A percentile compares a stretch with the other conserved stretches of the same genome.
These are phyloP conservation scores for Skeletonema costatum DNA, from an alignment of 108 stramenopile genomes.

Conservation along the genomic window DNA sequence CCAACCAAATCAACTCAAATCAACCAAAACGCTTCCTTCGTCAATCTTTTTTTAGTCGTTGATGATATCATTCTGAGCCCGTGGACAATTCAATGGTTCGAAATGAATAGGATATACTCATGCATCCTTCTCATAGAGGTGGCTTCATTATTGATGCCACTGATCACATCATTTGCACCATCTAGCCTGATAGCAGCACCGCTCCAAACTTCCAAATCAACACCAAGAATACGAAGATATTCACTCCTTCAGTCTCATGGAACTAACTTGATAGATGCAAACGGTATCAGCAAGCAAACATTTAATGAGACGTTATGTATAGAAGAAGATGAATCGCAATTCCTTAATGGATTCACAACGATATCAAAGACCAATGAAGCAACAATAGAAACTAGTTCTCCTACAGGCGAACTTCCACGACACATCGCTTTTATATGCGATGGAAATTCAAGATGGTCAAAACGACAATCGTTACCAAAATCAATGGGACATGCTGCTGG, in stretches of 20 bases:
- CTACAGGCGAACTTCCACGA: constrained; percentile 27
- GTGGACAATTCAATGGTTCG: too few relatives aligned
- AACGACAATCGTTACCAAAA: constrained; percentile 36
- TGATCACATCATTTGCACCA: neutral
- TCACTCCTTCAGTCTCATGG: neutral
- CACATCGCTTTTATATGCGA: constrained; percentile 85
- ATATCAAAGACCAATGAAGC: neutral
- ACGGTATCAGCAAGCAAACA: neutral
- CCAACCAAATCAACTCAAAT: neutral
- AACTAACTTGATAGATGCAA: neutral
- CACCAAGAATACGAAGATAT: too few relatives aligned
- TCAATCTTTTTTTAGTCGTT: too few relatives aligned
- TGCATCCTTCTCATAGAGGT: neutral
- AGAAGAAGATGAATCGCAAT: neutral
- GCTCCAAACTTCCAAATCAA: too few relatives aligned
- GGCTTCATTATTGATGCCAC: neutral
- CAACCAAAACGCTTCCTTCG: too few relatives aligned
- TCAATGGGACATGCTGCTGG: constrained; percentile 61
- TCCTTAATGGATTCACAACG: neutral
- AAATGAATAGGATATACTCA: neutral
- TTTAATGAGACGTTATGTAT: neutral
- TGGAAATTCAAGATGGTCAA: constrained; percentile 84
- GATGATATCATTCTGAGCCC: too few relatives aligned
- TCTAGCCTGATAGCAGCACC: too few relatives aligned
- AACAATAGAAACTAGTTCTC: neutral